Conservation (phyloP, 2,329 filamentous ascomycete species). For the Trichoderma guizhouense region DNA sequence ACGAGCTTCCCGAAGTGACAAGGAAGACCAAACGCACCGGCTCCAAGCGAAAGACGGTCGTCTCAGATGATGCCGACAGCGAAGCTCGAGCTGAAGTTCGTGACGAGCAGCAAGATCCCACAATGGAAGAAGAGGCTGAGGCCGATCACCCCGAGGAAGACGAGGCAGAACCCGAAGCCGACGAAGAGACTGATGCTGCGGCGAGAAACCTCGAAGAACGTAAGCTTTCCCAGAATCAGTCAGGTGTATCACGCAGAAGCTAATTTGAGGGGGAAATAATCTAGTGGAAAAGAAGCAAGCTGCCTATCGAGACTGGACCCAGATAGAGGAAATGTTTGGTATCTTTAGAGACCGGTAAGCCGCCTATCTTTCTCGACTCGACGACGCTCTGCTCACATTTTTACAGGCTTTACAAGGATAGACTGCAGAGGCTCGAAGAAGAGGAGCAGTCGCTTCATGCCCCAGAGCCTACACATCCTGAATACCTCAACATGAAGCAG, state of each 20-base stretch:
- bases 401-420: constrained; percentile 78
- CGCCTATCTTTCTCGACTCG: constrained; percentile 12
- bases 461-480: constrained; percentile 73
- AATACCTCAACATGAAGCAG: constrained; percentile 85
- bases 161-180: constrained; percentile 50
- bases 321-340: constrained; percentile 85
- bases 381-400: constrained; percentile 24
- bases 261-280: constrained; percentile 21
- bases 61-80: constrained; percentile 26
- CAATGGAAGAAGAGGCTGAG: constrained; percentile 42
- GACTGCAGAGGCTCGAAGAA: constrained; percentile 74
- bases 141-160: constrained; percentile 53
- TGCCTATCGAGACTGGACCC: constrained; percentile 74
- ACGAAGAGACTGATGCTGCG: constrained; percentile 57
- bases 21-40: constrained; percentile 43
- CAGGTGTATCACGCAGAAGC: constrained; percentile 12
- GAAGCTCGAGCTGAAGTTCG: constrained; percentile 33
- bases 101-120: constrained; percentile 33
- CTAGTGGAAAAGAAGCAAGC: constrained; percentile 73
- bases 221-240: constrained; percentile 36
- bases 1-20: constrained; percentile 31
- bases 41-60: constrained; percentile 37
- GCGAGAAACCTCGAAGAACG: constrained; percentile 64
- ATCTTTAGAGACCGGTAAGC: constrained; percentile 74
- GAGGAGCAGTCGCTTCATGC: constrained; percentile 61